Evolutionary conservation across 2,329 filamentous ascomycete species (phyloP).

Genomic region (Xylariales sp.): DNA sequence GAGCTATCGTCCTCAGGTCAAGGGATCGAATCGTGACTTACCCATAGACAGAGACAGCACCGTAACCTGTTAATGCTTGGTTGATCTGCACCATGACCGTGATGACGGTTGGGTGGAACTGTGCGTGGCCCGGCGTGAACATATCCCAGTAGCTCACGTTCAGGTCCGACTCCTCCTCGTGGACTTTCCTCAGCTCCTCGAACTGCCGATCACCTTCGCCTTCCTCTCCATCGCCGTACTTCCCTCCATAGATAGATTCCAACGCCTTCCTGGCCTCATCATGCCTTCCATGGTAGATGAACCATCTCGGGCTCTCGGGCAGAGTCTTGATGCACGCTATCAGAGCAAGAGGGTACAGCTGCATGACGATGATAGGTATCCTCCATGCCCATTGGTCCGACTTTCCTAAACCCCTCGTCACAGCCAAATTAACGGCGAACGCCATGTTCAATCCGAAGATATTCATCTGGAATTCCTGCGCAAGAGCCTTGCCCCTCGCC

Average conservation of each 20-base stretch:
- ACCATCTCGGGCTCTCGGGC: slow-evolving; percentile 56
- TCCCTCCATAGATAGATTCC: slow-evolving; percentile 38
- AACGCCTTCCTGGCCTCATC: slow-evolving; percentile 47
- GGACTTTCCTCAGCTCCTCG: slow-evolving; percentile 44
- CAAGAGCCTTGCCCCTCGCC: slow-evolving; percentile 51
- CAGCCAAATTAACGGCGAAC: slow-evolving; percentile 52
- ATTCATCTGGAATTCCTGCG: slow-evolving; percentile 61
- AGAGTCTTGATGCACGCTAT: slow-evolving; percentile 47
- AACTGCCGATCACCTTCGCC: slow-evolving; percentile 42
- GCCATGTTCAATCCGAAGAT: slow-evolving; percentile 59
- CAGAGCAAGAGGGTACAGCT: slow-evolving; percentile 50
- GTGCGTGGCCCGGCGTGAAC: slow-evolving; percentile 47
- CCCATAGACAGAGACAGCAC: slow-evolving; percentile 56
- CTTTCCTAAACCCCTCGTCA: slow-evolving; percentile 51
- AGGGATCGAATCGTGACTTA: neutral
- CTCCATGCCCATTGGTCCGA: slow-evolving; percentile 57
- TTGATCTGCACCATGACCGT: slow-evolving; percentile 61
- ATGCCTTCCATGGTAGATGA: slow-evolving; percentile 43
- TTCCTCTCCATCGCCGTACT: slow-evolving; percentile 21
- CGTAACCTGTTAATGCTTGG: slow-evolving; percentile 54
- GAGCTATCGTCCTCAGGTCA: neutral
- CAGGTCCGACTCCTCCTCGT: slow-evolving; percentile 43
- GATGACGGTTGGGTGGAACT: slow-evolving; percentile 57
- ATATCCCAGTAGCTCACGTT: slow-evolving; percentile 51
- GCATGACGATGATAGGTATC: slow-evolving; percentile 56